phyloP scores from a whole-genome alignment of 2,329 filamentous ascomycete genomes.

The Fusarium oligoseptatum region DNA sequence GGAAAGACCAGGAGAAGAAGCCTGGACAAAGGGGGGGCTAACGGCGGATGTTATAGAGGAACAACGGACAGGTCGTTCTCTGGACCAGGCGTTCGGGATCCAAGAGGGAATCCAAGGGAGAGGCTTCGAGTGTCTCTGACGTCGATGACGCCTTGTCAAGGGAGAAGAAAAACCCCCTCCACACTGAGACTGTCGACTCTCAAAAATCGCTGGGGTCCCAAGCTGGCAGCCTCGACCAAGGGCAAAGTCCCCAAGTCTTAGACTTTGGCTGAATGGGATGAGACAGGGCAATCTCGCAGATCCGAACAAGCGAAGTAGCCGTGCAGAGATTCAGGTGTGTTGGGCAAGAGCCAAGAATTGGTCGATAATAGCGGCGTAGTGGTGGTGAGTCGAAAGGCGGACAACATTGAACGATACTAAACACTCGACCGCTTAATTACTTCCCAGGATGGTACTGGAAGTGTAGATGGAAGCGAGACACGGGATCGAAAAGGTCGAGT shows the following conservation, averaged over 20 bases:
- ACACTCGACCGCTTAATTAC: conserved; percentile 9
- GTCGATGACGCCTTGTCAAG: conserved; percentile 26
- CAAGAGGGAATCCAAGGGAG: conserved; percentile 30
- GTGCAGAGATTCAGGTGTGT: conserved; percentile 9
- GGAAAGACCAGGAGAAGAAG: conserved; percentile 10
- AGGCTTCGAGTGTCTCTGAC: conserved; percentile 13
- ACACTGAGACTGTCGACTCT: conserved; percentile 26
- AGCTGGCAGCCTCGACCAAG: conserved; percentile 15
- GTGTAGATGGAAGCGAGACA: conserved; percentile 15
- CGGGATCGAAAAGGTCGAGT: not conserved
- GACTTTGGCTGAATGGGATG: conserved; percentile 19
- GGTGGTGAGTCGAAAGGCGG: conserved; percentile 27
- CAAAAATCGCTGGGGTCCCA: conserved; percentile 21
- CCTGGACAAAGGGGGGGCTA: conserved; percentile 19
- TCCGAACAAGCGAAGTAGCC: conserved; percentile 13
- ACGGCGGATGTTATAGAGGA: conserved; percentile 30
- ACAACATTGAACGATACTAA: conserved; percentile 26
- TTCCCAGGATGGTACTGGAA: conserved; percentile 13
- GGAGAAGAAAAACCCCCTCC: conserved; percentile 28
- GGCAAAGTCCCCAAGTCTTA: conserved; percentile 28
- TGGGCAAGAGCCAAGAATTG: conserved; percentile 34
- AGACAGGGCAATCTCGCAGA: conserved; percentile 40
- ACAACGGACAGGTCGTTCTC: conserved; percentile 2
- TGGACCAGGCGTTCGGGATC: conserved; percentile 8
- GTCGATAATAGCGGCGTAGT: conserved; percentile 13